phyloP scores from a whole-genome alignment of 805 yeast species.

The Metschnikowia cubensis region DNA sequence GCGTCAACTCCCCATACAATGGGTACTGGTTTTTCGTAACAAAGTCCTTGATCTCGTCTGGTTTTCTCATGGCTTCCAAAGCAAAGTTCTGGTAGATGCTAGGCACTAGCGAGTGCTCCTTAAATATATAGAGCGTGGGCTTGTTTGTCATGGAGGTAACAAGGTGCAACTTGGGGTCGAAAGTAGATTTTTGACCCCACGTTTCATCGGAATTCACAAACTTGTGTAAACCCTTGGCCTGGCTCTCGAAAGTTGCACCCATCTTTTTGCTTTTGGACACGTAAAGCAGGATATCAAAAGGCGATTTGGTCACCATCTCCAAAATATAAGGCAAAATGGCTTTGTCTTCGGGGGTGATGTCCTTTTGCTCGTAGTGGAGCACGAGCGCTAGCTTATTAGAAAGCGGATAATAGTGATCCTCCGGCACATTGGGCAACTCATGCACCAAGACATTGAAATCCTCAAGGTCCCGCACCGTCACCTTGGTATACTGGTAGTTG shows the following conservation, averaged over 20 bases:
- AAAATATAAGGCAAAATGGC: constrained; percentile 56
- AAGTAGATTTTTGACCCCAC: constrained; percentile 27
- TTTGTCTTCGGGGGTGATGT: constrained; percentile 57
- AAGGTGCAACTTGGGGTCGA: constrained; percentile 44
- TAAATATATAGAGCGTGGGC: constrained; percentile 62
- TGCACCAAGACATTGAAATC: constrained; percentile 29
- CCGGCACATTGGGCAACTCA: constrained; percentile 28
- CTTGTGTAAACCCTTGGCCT: constrained; percentile 38
- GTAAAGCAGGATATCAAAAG: constrained; percentile 50
- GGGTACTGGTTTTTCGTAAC: constrained; percentile 49
- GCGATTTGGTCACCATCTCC: constrained; percentile 56
- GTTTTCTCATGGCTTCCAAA: constrained; percentile 58
- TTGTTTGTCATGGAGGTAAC: constrained; percentile 52
- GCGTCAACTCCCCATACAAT: constrained; percentile 48
- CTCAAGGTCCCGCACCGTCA: constrained; percentile 26
- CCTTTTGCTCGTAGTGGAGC: constrained; percentile 48
- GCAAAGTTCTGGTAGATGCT: constrained; percentile 57
- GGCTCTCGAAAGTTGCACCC: constrained; percentile 37
- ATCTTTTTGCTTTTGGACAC: constrained; percentile 46
- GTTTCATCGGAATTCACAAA: constrained; percentile 41
- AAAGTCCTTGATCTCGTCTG: constrained; percentile 46
- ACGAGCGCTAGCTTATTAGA: constrained; percentile 47
- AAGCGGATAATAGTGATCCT: constrained; percentile 35
- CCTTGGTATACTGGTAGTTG: constrained; percentile 39
- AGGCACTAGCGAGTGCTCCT: constrained; percentile 51